Base-by-base conservation (phyloP, 106 monocot species). In the Platanthera zijinensis region DNA sequence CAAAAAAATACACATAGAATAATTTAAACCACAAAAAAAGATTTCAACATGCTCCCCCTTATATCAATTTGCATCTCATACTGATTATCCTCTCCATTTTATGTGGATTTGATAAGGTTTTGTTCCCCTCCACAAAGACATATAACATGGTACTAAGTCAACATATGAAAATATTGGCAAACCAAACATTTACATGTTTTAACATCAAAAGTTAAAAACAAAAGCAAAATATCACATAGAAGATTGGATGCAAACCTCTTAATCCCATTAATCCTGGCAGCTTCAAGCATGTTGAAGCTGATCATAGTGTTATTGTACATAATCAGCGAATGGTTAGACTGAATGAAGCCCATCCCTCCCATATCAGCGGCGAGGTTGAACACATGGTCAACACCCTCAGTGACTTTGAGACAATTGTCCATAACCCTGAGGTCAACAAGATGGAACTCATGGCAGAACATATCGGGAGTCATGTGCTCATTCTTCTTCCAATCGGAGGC, bases 271-370 rank as follows among this genome's bases (percentile, higher is more conserved):
- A 95, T 87, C 71, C 95, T 85, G 57, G 92, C 70, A 77, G 95
- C 95, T 74, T 95, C 95, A 61, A 95, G 87, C 89, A 92, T 87
- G 84, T 92, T 95, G 84, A 95, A 92, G 77, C 95, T 95, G 84
- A 95, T 95, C 95, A 95, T 95, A 19, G 95, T 92, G 70, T 95
- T 95, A 57, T 95, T 95, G 83, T 95, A 95, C 95, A 95, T 95
- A 66, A 95, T 95, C 15, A 95, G 86, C 10, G 95, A 95, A 71
- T 95, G 95, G 74, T 95, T 95, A 28, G 91, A 92, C 82, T 95
- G 95, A 52, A 95, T 95, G 71, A 86, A 86, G 2, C 86, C 86
- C 86, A 86, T 86, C 22, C 86, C 86, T 30, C 86, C 95, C 95
- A 95, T 95, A 81, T 95, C 95, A 21, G 95, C 95, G 50, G 95